Evolutionary conservation across 495 filamentous ascomycete genomes (phyloP), one percentile per base, ranked within the genome.

Genomic region (Penicillium paradoxum): DNA sequence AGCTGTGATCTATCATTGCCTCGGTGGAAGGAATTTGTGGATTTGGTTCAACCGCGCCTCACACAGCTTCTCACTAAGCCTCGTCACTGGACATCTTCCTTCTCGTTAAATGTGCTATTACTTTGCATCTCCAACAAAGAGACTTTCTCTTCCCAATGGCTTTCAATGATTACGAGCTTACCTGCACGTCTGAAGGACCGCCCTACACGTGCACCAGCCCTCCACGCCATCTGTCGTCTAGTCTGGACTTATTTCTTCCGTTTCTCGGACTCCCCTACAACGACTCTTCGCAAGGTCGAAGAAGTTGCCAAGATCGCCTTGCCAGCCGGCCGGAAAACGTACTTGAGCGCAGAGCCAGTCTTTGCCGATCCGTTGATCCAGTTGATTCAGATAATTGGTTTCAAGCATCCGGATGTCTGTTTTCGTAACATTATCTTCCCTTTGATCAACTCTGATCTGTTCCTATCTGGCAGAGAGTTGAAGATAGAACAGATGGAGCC

Each of bases 211-310:
- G 85, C 86, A n/a, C 77, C 86, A 19, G 90, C 88, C 42, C 78
- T 99, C 32, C 87, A 96, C 58, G 90, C 89, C 14, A 83, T 97
- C 38, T 95, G 91, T 34, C 85, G 91, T 49, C 75, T 99, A n/a
- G 74, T 96, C 3, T 99, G 93, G 93, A 91, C 90, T 1, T 99
- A 96, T 71, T 79, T 97, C 21, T 96, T 95, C 66, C 83, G 91
- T 17, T 78, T 85, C 71, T 81, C 79, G 4, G 95, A 97, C 51
- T 72, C 83, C 11, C 77, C 81, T 10, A 82, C 82, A 39, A 74
- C 76, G 24, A 85, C 84, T 4, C 79, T 84, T 34, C 83, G 84
- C 51, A 96, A 91, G 64, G 76, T 97, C 30, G 90, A 97, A 53
- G 91, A 96, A 45, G 82, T 97, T 22, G 75, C 91, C 37, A 86